Base-by-base conservation (phyloP, 1,284 basidiomycete genomes). In the Microbotryum violaceum region DNA sequence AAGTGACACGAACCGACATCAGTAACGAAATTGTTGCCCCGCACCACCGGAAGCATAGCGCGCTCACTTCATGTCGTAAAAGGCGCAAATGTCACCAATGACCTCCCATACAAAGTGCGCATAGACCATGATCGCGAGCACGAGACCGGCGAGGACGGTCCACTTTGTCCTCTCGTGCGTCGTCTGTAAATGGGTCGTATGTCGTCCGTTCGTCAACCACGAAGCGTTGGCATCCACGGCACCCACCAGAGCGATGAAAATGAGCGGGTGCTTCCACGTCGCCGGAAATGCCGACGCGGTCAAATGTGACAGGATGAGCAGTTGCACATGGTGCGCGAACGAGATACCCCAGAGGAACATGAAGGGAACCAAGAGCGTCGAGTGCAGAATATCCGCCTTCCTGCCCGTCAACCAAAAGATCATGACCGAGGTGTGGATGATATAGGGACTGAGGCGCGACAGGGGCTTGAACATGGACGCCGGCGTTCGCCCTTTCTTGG, bases 301-400 rank as follows among this genome's bases (percentile, higher is more conserved):
- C 48, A 97, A 85, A 75, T 98, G 94, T 0, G 92, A 90, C 44
- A 97, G 78, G 73, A 97, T 97, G 78, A 97, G 88, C 68, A 88
- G 80, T 45, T 91, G 90, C 50, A 97, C 93, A 56, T 81, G 78
- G 71, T 82, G 80, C 5, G 79, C 78, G 65, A 78, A 78, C 6
- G 58, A 55, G 23, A 72, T 45, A 23, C 72, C 94, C 91, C 92
- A 97, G 50, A 87, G 86, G 67, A 84, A 85, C 21, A 93, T 75
- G 79, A 94, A 94, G 1, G 92, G 90, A 6, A 97, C 77, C 71
- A 97, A 85, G 23, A 87, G 79, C 2, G 84, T 77, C 53, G 78
- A 77, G 62, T 78, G 75, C 4, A 82, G 75, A 57, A 80, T 72
- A 33, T 72, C 78, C n/a, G 82, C 77, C 25, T 75, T 72, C 50